Evolutionary conservation across 2,329 filamentous ascomycete species (phyloP), one percentile per base, ranked within the genome.

Genomic region (Thelonectria blattea): DNA sequence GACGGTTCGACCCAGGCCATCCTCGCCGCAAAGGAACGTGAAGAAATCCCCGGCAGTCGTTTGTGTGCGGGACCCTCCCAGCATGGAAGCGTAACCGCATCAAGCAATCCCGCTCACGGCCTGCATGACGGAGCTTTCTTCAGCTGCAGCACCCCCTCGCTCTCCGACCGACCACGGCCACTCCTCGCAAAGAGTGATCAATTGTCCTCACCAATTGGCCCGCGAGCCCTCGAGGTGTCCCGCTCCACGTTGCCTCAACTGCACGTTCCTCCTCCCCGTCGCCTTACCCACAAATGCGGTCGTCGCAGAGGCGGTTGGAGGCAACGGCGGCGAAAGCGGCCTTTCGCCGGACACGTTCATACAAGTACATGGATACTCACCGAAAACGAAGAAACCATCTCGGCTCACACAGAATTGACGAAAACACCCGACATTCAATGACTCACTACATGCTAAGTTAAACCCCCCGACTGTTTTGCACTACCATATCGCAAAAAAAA

Each of bases 91-190:
- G 52, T 65, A 71, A 62, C 68, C 64, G 42, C 47, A 70, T 71
- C 63, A 37, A 71, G 68, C 65, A 71, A 61, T 71, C 68, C 68
- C 68, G 68, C 68, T 46, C 22, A 54, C 55, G 24, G n/a, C 52
- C 57, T 52, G 48, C 58, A 60, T 56, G n/a, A 43, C 42, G 22
- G 34, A 37, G 49, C 48, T 37, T 49, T 34, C 14, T 56, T 56
- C 14, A 30, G 32, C 34, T 50, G 57, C 52, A 55, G 32, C 43
- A 43, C 18, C 24, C n/a, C 41, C 32, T 52, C 42, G 11, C 30
- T 18, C 42, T 53, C 41, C 41, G 15, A 30, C 51, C 30, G 46
- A n/a, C 41, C n/a, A 15, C 47, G 41, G 42, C 20, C 34, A 37
- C 34, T 37, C 11, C 34, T 37, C 34, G 34, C 34, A 15, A 15